These are phyloP conservation scores for Metschnikowia chrysomelidarum DNA, from an alignment of 805 yeast genomes.

Conservation along the genomic window DNA sequence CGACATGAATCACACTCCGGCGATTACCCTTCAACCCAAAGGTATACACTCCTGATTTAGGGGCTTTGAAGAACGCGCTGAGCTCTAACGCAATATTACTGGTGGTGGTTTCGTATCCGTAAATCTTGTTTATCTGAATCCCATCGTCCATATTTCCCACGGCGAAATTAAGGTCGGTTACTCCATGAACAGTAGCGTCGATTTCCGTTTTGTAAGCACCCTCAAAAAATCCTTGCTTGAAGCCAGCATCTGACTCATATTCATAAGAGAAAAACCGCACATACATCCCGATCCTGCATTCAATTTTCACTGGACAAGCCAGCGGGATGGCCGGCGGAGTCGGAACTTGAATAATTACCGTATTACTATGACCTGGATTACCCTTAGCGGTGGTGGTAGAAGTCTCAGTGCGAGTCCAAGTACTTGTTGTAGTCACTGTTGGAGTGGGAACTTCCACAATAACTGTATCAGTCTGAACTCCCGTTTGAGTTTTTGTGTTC, in stretches of 20 bases:
- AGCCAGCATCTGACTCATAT: too few species aligned
- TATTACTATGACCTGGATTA: constrained; percentile 11
- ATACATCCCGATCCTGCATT: too few species aligned
- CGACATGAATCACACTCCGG: constrained; percentile 15
- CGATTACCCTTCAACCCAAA: constrained; percentile 13
- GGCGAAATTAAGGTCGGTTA: too few species aligned
- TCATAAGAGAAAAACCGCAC: too few species aligned
- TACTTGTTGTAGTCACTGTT: constrained; percentile 12
- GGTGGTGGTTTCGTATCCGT: constrained; percentile 5
- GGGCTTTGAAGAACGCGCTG: constrained; percentile 12
- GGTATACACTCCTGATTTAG: constrained; percentile 9
- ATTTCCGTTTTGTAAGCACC: too few species aligned
- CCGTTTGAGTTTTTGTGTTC: constrained; percentile 2
- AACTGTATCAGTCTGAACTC: constrained; percentile 3
- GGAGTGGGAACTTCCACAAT: constrained; percentile 14
- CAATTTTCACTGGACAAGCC: too few species aligned
- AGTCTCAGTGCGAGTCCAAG: constrained; percentile 16
- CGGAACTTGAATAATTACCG: constrained; percentile 18
- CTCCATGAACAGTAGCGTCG: too few species aligned
- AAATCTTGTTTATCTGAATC: too few species aligned
- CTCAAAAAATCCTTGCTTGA: too few species aligned
- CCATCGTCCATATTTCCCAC: too few species aligned
- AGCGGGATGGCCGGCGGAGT: too few species aligned
- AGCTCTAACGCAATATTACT: constrained; percentile 9
- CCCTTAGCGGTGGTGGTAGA: constrained; percentile 7